Evolutionary conservation across 2,329 filamentous ascomycete genomes (phyloP).

Genomic region (Curvularia lunata): DNA sequence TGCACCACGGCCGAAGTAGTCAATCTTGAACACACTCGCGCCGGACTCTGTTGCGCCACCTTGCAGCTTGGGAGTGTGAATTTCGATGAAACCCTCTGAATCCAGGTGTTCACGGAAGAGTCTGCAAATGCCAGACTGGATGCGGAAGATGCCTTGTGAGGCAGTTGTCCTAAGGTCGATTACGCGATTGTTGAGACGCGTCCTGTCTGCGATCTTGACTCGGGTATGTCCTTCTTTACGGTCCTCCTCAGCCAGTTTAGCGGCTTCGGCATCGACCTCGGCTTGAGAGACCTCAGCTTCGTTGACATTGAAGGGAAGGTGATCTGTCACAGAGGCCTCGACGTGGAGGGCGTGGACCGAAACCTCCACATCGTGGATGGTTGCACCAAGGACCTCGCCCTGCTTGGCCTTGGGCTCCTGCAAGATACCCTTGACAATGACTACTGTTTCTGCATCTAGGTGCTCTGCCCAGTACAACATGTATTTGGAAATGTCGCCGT

Average conservation of each 20-base stretch:
- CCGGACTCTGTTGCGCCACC: slow-evolving; percentile 90
- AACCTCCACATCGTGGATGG: slow-evolving; percentile 77
- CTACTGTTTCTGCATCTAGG: slow-evolving; percentile 76
- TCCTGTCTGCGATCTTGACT: slow-evolving; percentile 71
- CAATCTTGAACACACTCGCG: slow-evolving; percentile 86
- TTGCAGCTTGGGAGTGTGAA: slow-evolving; percentile 91
- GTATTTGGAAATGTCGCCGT: slow-evolving; percentile 68
- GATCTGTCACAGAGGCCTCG: slow-evolving; percentile 65
- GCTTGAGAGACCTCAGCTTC: slow-evolving; percentile 69
- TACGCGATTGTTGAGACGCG: slow-evolving; percentile 78
- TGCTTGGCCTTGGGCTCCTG: slow-evolving; percentile 70
- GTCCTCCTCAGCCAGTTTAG: slow-evolving; percentile 56
- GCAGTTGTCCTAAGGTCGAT: slow-evolving; percentile 85
- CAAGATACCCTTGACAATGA: slow-evolving; percentile 76
- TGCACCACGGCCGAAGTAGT: slow-evolving; percentile 86
- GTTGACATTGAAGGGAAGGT: slow-evolving; percentile 72
- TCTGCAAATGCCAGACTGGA: slow-evolving; percentile 80
- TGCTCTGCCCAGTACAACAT: slow-evolving; percentile 91
- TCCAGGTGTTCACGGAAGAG: slow-evolving; percentile 81
- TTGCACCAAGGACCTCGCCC: slow-evolving; percentile 75
- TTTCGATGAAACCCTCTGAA: slow-evolving; percentile 81
- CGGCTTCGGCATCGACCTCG: slow-evolving; percentile 57
- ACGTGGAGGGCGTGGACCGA: slow-evolving; percentile 70
- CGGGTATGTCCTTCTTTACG: slow-evolving; percentile 63
- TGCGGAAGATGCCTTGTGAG: slow-evolving; percentile 85